These are phyloP conservation scores for Solanum aculeatissimum DNA, from an alignment of 305 asterid species.

Conservation along the genomic window DNA sequence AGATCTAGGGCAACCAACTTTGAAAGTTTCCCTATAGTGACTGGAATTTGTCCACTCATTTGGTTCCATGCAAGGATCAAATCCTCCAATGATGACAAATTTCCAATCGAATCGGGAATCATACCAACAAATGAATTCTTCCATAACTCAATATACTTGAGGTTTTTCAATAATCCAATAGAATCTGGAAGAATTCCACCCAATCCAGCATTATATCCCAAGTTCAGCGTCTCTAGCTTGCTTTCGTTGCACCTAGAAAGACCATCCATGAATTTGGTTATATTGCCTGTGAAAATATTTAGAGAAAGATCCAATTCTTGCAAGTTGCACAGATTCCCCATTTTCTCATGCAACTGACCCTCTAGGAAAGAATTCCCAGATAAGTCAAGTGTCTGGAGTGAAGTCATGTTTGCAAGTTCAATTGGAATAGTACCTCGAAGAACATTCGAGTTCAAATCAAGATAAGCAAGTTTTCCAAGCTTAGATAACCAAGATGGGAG, in stretches of 20 bases:
- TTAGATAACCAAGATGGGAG: not conserved
- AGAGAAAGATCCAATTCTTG: not conserved
- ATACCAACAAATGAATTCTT: not conserved
- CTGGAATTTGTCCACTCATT: not conserved
- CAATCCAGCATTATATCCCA: not conserved
- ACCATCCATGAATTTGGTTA: not conserved
- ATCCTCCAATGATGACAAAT: not conserved
- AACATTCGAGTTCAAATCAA: not conserved
- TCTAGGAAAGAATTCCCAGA: not conserved
- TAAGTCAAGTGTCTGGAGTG: not conserved
- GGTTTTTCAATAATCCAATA: not conserved
- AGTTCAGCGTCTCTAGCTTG: not conserved
- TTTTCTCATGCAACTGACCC: not conserved
- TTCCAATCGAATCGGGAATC: not conserved
- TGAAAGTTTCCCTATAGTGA: not conserved
- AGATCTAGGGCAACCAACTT: not conserved
- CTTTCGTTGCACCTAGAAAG: not conserved
- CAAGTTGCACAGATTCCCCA: not conserved
- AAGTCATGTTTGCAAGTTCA: not conserved
- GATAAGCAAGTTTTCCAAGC: not conserved
- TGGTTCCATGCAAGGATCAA: not conserved
- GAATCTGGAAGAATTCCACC: not conserved
- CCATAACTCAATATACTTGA: not conserved
- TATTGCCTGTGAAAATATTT: not conserved
- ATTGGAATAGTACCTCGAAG: not conserved